phyloP scores from a whole-genome alignment of 352 stramenopile genomes.

The Pythium catenulatum region DNA sequence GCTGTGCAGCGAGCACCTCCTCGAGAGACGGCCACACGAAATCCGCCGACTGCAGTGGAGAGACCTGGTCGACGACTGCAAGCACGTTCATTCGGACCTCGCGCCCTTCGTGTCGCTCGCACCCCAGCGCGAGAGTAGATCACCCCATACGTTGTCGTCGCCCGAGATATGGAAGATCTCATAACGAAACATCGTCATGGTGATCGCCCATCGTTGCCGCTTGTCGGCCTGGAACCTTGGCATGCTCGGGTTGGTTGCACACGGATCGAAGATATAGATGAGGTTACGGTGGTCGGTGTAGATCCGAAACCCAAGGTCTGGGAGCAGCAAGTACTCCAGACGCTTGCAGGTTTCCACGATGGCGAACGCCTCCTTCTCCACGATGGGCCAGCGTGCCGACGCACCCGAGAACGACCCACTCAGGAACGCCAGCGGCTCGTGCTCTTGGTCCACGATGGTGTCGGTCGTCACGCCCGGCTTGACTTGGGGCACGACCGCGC shows the following conservation, averaged over 20 bases:
- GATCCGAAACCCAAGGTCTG: constrained; percentile 34
- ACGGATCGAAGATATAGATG: constrained; percentile 61
- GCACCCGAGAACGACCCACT: constrained; percentile 45
- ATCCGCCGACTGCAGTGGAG: background rate
- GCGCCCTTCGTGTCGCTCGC: background rate
- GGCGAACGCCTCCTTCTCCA: constrained; percentile 60
- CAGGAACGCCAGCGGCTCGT: constrained; percentile 52
- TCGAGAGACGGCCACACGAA: constrained; percentile 42
- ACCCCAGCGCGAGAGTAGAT: constrained; percentile 61
- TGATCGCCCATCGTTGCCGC: constrained; percentile 54
- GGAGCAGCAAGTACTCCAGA: constrained; percentile 52
- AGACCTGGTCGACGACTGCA: constrained; percentile 13
- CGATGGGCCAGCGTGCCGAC: constrained; percentile 30
- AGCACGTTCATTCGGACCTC: background rate
- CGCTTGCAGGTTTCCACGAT: constrained; percentile 59
- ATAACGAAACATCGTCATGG: constrained; percentile 54
- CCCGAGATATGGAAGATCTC: constrained; percentile 55
- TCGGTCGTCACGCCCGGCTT: background rate
- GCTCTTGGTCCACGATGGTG: constrained; percentile 36
- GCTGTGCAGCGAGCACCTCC: background rate
- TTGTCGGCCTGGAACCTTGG: constrained; percentile 60
- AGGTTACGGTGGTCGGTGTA: constrained; percentile 64
- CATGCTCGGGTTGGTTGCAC: background rate
- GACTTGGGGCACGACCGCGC: constrained; percentile 44
- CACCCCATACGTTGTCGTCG: constrained; percentile 60